Evolutionary conservation across 192 early-diverging fungal genomes (phyloP), one percentile per base, ranked within the genome.

Genomic region (Gaertneriomyces semiglobifer): DNA sequence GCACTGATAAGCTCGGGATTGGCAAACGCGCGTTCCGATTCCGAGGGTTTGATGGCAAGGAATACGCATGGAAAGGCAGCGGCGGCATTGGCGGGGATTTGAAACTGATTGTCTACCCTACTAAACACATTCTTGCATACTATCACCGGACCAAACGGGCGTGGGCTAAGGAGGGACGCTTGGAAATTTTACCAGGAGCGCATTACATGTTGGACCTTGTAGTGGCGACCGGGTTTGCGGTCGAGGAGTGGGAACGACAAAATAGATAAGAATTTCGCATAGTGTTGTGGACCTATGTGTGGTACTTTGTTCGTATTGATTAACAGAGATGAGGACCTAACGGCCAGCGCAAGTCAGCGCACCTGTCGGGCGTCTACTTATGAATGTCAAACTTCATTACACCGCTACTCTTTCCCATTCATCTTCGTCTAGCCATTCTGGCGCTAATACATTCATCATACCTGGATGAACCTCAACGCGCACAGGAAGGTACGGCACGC

Each of bases 391-490:
- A 33, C 25, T 33, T 33, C 25, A 33, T 33, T 33, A 2, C 25
- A 33, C 25, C 25, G 25, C 25, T 33, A 33, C 25, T 6, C 62
- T 48, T 9, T 38, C 58, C 62, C 69, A 64, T 55, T 68, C 66
- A 3, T 63, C 61, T 60, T 71, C 74, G 20, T 64, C 63, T 45
- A 65, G 58, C 69, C 74, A 76, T n/a, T 46, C 44, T 10, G 72
- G 72, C 9, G 65, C 54, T 12, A 74, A 7, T 3, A 78, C 63
- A 9, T 58, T 71, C 60, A 72, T 38, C 12, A 65, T 44, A 9
- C 65, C 59, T 8, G 65, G 66, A 54, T 74, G 72, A n/a, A 75
- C 65, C 60, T 79, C 73, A 16, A 79, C 68, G 14, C 64, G 64
- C 45, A 69, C 58, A 9, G 66, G 47, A 52, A 50, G 58, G 44